phyloP scores from a whole-genome alignment of 1,284 basidiomycete genomes.

The Sporisorium exsertum region DNA sequence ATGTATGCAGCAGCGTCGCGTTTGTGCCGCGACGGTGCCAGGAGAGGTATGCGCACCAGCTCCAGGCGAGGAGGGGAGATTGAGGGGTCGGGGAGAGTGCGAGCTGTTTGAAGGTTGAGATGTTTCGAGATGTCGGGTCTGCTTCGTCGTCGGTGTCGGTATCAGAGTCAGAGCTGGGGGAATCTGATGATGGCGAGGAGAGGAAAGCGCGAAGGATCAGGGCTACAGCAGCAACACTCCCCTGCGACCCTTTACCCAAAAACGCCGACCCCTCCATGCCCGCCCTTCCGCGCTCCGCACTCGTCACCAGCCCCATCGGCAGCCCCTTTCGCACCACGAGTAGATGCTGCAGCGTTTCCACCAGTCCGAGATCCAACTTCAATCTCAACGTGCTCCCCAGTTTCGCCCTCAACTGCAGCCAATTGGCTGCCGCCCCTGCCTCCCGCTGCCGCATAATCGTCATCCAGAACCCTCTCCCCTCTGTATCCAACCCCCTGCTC shows the following conservation, averaged over 20 bases:
- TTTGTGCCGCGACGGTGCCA: not conserved
- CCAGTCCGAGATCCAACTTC: slow-evolving; percentile 10
- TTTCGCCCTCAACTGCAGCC: not conserved
- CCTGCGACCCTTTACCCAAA: slow-evolving; percentile 5
- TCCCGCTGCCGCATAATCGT: slow-evolving; percentile 6
- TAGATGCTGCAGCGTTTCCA: slow-evolving; percentile 22
- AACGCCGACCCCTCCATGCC: slow-evolving; percentile 27
- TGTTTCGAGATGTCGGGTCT: not conserved
- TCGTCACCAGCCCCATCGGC: slow-evolving; percentile 9
- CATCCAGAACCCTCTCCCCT: slow-evolving; percentile 20
- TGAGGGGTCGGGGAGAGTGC: slow-evolving; percentile 9
- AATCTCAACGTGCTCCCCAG: not conserved
- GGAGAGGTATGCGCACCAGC: slow-evolving; percentile 16
- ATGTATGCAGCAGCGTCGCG: not conserved
- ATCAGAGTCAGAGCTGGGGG: slow-evolving; percentile 5
- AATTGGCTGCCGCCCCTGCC: not conserved
- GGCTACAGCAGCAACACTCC: slow-evolving; percentile 12
- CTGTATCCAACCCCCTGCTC: slow-evolving; percentile 4
- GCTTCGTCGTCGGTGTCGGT: not conserved
- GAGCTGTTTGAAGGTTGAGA: not conserved
- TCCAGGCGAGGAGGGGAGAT: slow-evolving; percentile 28
- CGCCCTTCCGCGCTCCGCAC: slow-evolving; percentile 10
- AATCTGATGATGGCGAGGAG: not conserved
- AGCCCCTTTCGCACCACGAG: not conserved
- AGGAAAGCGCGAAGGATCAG: slow-evolving; percentile 6